These are phyloP conservation scores for Yamadazyma aaseri DNA, from an alignment of 1,139 yeast species.

Conservation along the genomic window DNA sequence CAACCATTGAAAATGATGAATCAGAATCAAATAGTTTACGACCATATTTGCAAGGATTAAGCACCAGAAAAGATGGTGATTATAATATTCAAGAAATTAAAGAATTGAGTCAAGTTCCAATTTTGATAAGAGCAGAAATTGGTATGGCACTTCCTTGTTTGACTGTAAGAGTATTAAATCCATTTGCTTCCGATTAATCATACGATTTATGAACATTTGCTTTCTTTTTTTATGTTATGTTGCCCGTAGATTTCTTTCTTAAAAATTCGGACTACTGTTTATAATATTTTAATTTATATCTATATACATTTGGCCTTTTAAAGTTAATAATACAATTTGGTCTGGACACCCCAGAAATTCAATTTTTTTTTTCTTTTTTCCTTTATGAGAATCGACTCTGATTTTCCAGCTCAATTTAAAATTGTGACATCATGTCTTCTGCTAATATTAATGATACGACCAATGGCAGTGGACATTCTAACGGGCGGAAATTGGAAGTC, in stretches of 20 bases:
- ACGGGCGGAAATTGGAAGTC: no score
- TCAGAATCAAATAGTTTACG: slow-evolving; percentile 36
- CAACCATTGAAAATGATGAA: slow-evolving; percentile 29
- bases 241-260: no score
- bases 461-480: neutral
- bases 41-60: slow-evolving; percentile 55
- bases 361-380: no score
- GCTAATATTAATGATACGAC: neutral
- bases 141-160: slow-evolving; percentile 96
- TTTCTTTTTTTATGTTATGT: slow-evolving; percentile 1
- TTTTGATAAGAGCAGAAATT: slow-evolving; percentile 83
- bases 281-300: no score
- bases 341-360: no score
- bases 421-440: no score
- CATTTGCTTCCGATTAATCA: slow-evolving; percentile 45
- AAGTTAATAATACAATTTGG: no score
- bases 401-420: no score
- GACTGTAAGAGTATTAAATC: slow-evolving; percentile 91
- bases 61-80: slow-evolving; percentile 61
- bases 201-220: slow-evolving; percentile 8
- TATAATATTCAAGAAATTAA: slow-evolving; percentile 74
- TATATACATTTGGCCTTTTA: no score
- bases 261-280: no score
- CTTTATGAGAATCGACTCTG: no score
- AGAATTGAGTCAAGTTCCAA: slow-evolving; percentile 78